Conservation (phyloP, 2,329 filamentous ascomycete genomes). For the Calonectria fujianensis region DNA sequence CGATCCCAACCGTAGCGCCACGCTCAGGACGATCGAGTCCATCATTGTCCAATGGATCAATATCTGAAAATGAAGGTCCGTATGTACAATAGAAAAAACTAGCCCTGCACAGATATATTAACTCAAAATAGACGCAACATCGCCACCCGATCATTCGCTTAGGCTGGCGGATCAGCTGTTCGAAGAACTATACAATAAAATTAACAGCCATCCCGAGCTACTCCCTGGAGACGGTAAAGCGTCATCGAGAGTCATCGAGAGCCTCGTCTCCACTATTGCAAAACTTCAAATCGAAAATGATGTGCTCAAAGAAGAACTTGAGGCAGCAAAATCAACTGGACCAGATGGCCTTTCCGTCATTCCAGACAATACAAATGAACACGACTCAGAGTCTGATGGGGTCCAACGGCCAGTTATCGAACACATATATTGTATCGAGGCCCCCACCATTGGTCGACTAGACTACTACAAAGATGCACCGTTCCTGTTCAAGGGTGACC, state of each 20-base stretch:
- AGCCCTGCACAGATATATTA: background rate
- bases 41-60: background rate
- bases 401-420: background rate
- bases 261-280: constrained; percentile 28
- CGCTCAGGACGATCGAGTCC: background rate
- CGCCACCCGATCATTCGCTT: background rate
- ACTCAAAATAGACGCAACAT: background rate
- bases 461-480: constrained; percentile 34
- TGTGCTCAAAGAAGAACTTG: constrained; percentile 31
- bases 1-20: background rate
- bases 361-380: too few species aligned
- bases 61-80: background rate
- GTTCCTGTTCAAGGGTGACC: constrained; percentile 38
- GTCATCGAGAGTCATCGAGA: constrained; percentile 4
- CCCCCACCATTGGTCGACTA: too few species aligned
- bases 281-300: constrained; percentile 35
- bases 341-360: too few species aligned
- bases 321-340: background rate
- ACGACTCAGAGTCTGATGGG: too few species aligned
- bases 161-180: constrained; percentile 1
- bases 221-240: background rate
- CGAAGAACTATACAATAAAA: constrained; percentile 15
- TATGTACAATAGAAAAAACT: background rate
- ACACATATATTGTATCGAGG: background rate
- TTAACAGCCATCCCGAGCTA: background rate